A percentile compares a stretch with the other conserved stretches of the same genome.
These are phyloP conservation scores for Silene uniflora DNA, from an alignment of 148 eudicot species.

Conservation along the genomic window DNA sequence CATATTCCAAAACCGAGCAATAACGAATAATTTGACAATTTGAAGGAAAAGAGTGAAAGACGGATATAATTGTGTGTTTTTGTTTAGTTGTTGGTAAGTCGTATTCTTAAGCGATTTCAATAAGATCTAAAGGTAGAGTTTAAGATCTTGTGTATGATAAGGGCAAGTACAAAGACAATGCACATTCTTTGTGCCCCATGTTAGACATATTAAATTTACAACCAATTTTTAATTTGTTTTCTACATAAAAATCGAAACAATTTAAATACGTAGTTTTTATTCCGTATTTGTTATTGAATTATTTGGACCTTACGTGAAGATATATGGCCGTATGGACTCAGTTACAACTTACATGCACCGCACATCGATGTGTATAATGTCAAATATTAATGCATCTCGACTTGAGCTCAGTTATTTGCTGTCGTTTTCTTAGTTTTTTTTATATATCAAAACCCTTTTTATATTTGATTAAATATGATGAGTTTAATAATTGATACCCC, in stretches of 20 bases:
- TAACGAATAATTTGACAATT: no score
- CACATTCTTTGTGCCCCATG: not conserved
- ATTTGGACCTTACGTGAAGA: slow-evolving; percentile 7
- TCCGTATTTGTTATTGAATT: not conserved
- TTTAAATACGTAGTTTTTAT: not conserved
- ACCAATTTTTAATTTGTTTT: no score
- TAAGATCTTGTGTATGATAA: not conserved
- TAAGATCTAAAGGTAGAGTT: not conserved
- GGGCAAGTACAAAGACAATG: not conserved
- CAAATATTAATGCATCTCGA: not conserved
- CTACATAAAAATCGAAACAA: no score
- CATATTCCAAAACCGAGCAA: no score
- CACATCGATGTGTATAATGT: not conserved
- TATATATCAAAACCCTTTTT: no score
- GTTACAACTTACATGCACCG: not conserved
- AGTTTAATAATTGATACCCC: no score
- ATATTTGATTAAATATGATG: no score
- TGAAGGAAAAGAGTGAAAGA: no score
- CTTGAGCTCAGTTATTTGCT: not conserved
- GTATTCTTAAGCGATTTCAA: not conserved
- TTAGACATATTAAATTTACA: no score
- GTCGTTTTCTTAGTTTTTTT: not conserved
- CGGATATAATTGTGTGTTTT: no score
- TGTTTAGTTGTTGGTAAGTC: not conserved
- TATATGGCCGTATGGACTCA: not conserved